A percentile compares a stretch with the other conserved stretches of the same genome.
phyloP scores from a whole-genome alignment of 169 alveolate species.

The Plasmodium falciparum region DNA sequence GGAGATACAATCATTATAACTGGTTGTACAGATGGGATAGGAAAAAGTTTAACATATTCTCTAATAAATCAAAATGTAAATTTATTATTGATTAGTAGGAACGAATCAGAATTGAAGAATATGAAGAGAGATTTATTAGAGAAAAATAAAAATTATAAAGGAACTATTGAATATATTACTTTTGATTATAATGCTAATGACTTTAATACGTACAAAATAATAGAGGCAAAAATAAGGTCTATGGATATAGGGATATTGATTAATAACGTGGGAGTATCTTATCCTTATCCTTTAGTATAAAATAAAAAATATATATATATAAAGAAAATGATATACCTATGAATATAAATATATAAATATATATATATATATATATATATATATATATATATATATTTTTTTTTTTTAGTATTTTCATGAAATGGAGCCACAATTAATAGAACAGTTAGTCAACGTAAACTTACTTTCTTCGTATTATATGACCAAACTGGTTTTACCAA shows the following conservation, averaged over 20 bases:
- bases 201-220: constrained; percentile 28
- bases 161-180: constrained; percentile 28
- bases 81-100: constrained; percentile 60
- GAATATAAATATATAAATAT: neutral
- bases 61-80: constrained; percentile 50
- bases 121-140: constrained; percentile 36
- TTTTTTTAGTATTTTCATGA: constrained; percentile 77
- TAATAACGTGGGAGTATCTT: constrained; percentile 81
- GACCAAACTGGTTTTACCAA: constrained; percentile 78
- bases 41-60: constrained; percentile 80
- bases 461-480: constrained; percentile 75
- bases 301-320: neutral
- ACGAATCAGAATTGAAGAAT: constrained; percentile 35
- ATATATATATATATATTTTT: neutral
- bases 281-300: constrained; percentile 77
- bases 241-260: constrained; percentile 79
- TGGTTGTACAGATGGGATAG: constrained; percentile 86
- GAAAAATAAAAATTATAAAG: constrained; percentile 34
- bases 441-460: constrained; percentile 80
- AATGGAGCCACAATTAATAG: constrained; percentile 73
- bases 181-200: constrained; percentile 58
- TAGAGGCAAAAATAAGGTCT: constrained; percentile 29
- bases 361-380: neutral
- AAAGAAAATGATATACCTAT: neutral
- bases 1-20: constrained; percentile 82